These are phyloP conservation scores for Penicillium concentricum DNA, from an alignment of 2,329 filamentous ascomycete species.

Conservation along the genomic window DNA sequence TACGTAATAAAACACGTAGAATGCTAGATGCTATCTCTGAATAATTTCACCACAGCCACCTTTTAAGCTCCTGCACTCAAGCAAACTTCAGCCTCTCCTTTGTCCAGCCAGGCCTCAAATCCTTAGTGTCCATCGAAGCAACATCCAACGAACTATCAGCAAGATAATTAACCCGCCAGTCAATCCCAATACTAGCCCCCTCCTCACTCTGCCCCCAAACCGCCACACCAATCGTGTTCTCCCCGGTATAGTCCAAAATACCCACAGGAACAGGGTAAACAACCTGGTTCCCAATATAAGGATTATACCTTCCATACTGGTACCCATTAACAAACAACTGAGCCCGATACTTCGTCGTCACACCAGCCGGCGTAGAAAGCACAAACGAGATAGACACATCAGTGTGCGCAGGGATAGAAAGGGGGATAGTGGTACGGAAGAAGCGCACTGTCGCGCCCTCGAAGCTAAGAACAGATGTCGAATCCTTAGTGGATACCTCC, in stretches of 20 bases:
- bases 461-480: slow-evolving; percentile 41
- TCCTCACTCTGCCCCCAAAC: slow-evolving; percentile 60
- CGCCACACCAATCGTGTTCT: slow-evolving; percentile 58
- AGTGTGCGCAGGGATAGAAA: slow-evolving; percentile 52
- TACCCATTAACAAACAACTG: slow-evolving; percentile 66
- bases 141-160: slow-evolving; percentile 54
- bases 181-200: slow-evolving; percentile 51
- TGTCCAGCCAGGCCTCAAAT: slow-evolving; percentile 54
- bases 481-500: slow-evolving; percentile 23
- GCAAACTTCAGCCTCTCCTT: slow-evolving; percentile 39
- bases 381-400: slow-evolving; percentile 60
- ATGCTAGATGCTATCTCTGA: neutral
- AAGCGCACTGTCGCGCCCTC: slow-evolving; percentile 54
- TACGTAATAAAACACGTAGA: neutral
- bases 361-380: slow-evolving; percentile 47
- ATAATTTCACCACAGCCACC: neutral
- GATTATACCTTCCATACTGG: slow-evolving; percentile 61
- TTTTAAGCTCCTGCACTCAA: slow-evolving; percentile 1
- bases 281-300: slow-evolving; percentile 61
- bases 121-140: slow-evolving; percentile 45
- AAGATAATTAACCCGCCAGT: slow-evolving; percentile 56
- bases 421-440: slow-evolving; percentile 55
- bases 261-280: slow-evolving; percentile 61
- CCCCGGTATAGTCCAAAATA: slow-evolving; percentile 57
- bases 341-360: slow-evolving; percentile 47